Conservation (phyloP, 495 filamentous ascomycete genomes). For the Penicillium diatomitis region DNA sequence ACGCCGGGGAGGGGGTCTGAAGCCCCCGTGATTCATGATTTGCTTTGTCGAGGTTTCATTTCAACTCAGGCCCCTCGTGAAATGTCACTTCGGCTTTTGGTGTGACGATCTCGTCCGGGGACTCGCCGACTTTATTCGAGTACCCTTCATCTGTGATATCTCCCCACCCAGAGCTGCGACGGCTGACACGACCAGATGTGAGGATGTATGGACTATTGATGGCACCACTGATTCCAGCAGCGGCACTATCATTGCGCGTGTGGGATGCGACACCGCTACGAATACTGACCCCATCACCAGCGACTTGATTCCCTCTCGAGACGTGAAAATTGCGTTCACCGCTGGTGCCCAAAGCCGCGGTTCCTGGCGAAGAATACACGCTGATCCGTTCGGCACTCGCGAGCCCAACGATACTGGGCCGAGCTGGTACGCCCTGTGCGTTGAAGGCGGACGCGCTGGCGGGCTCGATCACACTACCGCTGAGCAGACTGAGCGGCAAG, state of each 20-base stretch:
- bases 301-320: conserved; percentile 47
- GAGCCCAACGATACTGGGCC: conserved; percentile 51
- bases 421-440: conserved; percentile 32
- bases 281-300: conserved; percentile 68
- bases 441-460: conserved; percentile 44
- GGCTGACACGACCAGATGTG: conserved; percentile 43
- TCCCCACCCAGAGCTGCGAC: conserved; percentile 55
- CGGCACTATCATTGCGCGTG: conserved; percentile 70
- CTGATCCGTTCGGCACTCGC: conserved; percentile 71
- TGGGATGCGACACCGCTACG: conserved; percentile 71
- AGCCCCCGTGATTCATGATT: too few relatives aligned
- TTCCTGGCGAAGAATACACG: conserved; percentile 74
- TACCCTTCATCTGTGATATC: conserved; percentile 39
- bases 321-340: conserved; percentile 78
- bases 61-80: conserved; percentile 3
- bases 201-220: conserved; percentile 49
- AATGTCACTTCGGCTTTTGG: conserved; percentile 2
- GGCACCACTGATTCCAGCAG: conserved; percentile 58
- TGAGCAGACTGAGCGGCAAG: conserved; percentile 80
- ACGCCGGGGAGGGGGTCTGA: too few relatives aligned
- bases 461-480: conserved; percentile 57
- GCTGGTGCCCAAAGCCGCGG: conserved; percentile 41
- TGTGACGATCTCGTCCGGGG: conserved; percentile 16
- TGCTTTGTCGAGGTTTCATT: neutral
- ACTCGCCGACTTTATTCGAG: conserved; percentile 6